Evolutionary conservation across 2,329 filamentous ascomycete genomes (phyloP).

Genomic region (Calonectria pseudoreteaudii): DNA sequence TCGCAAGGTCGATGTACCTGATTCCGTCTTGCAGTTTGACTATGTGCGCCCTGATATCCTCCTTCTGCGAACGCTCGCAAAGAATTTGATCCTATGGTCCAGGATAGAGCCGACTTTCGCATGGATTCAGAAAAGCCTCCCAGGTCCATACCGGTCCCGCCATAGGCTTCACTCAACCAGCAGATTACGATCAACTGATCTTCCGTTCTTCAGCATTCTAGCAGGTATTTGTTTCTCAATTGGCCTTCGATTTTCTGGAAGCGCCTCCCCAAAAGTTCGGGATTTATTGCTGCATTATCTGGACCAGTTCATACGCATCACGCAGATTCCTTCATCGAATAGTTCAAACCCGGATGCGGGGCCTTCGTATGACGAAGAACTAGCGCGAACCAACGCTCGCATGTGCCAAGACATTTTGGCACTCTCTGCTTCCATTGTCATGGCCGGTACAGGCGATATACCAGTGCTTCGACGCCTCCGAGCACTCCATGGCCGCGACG

Average conservation of each 20-base stretch:
- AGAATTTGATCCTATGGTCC: slow-evolving; percentile 94
- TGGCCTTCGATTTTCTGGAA: slow-evolving; percentile 80
- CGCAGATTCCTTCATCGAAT: slow-evolving; percentile 62
- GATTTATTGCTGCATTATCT: slow-evolving; percentile 87
- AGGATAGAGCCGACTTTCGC: slow-evolving; percentile 77
- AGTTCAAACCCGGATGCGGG: slow-evolving; percentile 44
- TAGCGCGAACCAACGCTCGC: slow-evolving; percentile 84
- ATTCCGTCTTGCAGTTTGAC: slow-evolving; percentile 91
- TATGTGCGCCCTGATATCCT: slow-evolving; percentile 95
- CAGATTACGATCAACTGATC: slow-evolving; percentile 80
- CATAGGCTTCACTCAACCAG: slow-evolving; percentile 70
- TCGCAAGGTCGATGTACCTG: slow-evolving; percentile 91
- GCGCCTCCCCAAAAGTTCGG: slow-evolving; percentile 75
- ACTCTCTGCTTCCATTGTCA: slow-evolving; percentile 85
- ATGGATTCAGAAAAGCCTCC: slow-evolving; percentile 84
- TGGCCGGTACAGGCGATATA: slow-evolving; percentile 95
- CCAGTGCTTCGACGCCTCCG: slow-evolving; percentile 86
- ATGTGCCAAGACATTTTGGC: slow-evolving; percentile 93
- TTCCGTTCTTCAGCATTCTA: slow-evolving; percentile 93
- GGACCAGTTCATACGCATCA: slow-evolving; percentile 86
- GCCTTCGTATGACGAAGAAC: slow-evolving; percentile 81
- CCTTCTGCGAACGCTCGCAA: slow-evolving; percentile 87
- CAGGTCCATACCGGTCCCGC: slow-evolving; percentile 73
- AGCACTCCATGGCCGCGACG: slow-evolving; percentile 87
- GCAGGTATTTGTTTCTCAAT: slow-evolving; percentile 88